Conservation (phyloP, 805 yeast genomes). For the Maudiozyma serrabonitensis region DNA sequence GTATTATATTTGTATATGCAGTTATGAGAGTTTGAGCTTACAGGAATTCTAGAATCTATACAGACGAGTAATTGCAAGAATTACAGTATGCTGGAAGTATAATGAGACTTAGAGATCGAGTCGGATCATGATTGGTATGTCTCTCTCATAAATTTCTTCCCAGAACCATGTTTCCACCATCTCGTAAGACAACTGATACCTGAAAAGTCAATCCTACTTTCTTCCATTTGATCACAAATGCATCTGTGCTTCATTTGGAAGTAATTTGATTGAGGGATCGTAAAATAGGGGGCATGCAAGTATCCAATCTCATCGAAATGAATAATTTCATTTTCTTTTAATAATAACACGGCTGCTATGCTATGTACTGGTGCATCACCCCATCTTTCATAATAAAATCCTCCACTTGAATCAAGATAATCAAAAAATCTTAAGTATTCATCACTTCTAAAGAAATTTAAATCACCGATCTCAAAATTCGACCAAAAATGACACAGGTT, state of each 20-base stretch:
- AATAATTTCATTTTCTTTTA: constrained; percentile 52
- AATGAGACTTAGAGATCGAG: no score
- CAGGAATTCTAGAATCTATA: no score
- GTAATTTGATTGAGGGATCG: constrained; percentile 47
- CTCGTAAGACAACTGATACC: constrained; percentile 54
- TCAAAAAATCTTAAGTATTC: constrained; percentile 55
- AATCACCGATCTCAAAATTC: constrained; percentile 68
- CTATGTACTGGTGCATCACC: constrained; percentile 93
- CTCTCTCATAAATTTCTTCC: constrained; percentile 21
- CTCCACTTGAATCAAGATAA: constrained; percentile 55
- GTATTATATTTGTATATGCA: no score
- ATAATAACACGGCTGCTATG: constrained; percentile 50
- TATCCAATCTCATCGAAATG: constrained; percentile 81
- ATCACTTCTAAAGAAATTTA: constrained; percentile 61
- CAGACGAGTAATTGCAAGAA: no score
- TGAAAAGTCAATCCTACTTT: constrained; percentile 33
- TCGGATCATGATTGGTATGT: background rate
- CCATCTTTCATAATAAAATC: constrained; percentile 85
- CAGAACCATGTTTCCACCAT: constrained; percentile 73
- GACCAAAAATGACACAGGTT: constrained; percentile 85
- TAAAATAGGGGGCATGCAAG: constrained; percentile 57
- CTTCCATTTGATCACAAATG: constrained; percentile 43
- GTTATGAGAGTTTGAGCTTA: no score
- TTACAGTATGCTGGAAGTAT: no score
- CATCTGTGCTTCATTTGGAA: constrained; percentile 50